Conservation (phyloP, 768 basidiomycete species). For the Strobilomyces confusus region DNA sequence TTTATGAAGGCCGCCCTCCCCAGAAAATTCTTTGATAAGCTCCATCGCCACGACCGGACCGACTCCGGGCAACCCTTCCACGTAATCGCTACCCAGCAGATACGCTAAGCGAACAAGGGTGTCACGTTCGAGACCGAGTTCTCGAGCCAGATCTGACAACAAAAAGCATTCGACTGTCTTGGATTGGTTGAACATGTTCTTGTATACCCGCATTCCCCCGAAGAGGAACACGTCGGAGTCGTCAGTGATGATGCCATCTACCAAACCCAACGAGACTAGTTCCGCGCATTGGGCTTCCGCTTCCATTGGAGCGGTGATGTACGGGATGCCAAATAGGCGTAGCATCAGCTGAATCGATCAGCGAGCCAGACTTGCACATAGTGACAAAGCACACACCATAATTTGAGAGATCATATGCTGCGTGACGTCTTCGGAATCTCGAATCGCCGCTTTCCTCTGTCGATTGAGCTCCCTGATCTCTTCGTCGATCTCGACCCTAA, state of each 20-base stretch:
- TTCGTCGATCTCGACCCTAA: conserved; percentile 85
- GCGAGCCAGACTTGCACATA: not conserved
- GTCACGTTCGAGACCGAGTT: conserved; percentile 83
- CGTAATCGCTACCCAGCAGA: conserved; percentile 94
- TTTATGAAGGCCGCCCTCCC: conserved; percentile 72
- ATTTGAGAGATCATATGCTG: conserved; percentile 91
- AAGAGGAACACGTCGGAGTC: conserved; percentile 99
- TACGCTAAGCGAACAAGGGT: conserved; percentile 88
- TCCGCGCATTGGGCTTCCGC: conserved; percentile 98
- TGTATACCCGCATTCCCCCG: conserved; percentile 91
- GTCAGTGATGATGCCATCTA: conserved; percentile 97
- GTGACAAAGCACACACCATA: conserved; percentile 43
- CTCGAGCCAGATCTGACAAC: conserved; percentile 74
- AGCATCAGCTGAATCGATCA: conserved; percentile 65
- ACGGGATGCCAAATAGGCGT: conserved; percentile 93
- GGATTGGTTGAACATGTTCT: conserved; percentile 99
- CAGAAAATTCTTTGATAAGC: conserved; percentile 88
- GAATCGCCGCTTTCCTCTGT: conserved; percentile 83
- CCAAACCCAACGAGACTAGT: conserved; percentile 77
- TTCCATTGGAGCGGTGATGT: conserved; percentile 98
- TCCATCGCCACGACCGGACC: conserved; percentile 98
- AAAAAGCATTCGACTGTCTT: conserved; percentile 98
- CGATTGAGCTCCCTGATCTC: conserved; percentile 80
- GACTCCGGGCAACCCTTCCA: conserved; percentile 85
- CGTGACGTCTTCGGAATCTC: conserved; percentile 93